These are phyloP conservation scores for Triticum urartu DNA, from an alignment of 176 grass and related monocot species.

Conservation along the genomic window DNA sequence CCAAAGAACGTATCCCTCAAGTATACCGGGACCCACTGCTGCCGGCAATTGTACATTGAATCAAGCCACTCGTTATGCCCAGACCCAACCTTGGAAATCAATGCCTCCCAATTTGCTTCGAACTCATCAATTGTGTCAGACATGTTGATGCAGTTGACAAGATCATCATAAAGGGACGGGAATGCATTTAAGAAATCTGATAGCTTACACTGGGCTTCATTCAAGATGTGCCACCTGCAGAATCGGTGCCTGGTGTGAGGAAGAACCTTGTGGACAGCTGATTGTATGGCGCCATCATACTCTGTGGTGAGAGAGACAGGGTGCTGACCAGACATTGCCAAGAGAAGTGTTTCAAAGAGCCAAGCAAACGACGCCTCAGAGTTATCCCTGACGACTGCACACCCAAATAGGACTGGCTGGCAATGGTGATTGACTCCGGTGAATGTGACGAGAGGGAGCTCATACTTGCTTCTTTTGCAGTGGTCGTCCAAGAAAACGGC, in stretches of 20 bases:
- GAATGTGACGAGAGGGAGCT: conserved; percentile 44
- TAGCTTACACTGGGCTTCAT: conserved; percentile 34
- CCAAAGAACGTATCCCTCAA: conserved; percentile 55
- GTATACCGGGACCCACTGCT: conserved; percentile 49
- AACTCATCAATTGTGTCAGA: conserved; percentile 46
- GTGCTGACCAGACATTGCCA: conserved; percentile 54
- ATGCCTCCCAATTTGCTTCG: conserved; percentile 45
- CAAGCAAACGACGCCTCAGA: conserved; percentile 48
- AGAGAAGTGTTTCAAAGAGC: conserved; percentile 54
- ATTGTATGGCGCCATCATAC: conserved; percentile 24
- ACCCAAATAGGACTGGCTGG: conserved; percentile 54
- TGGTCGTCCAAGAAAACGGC: conserved; percentile 40
- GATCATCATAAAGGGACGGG: conserved; percentile 42
- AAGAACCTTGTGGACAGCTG: conserved; percentile 33
- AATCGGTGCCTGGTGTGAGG: conserved; percentile 36
- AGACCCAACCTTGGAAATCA: conserved; percentile 35
- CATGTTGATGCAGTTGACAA: conserved; percentile 41
- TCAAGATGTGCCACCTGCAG: conserved; percentile 52
- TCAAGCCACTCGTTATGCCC: conserved; percentile 39
- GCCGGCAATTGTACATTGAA: conserved; percentile 50
- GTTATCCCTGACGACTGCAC: conserved; percentile 48
- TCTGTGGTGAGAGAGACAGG: conserved; percentile 48
- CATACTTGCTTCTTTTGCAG: conserved; percentile 46
- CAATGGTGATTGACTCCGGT: conserved; percentile 64
- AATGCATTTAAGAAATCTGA: conserved; percentile 32